Conservation (phyloP, 257 asterid species). For the Primulina eburnea region DNA sequence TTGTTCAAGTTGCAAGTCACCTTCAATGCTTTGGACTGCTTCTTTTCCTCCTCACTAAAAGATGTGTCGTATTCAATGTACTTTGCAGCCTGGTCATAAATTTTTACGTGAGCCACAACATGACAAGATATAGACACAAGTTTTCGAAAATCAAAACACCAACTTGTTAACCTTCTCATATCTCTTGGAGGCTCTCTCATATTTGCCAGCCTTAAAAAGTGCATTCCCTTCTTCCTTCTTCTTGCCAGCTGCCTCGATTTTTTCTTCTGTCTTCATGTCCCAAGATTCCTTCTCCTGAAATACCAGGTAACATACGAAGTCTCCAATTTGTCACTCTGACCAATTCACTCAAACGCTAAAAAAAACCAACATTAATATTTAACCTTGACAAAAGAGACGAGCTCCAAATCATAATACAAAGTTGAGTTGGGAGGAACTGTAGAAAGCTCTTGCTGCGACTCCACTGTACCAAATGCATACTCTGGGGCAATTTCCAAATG, state of each 20-base stretch:
- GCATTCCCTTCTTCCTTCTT: constrained; percentile 75
- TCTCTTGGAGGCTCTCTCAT: constrained; percentile 58
- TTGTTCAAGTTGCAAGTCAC: constrained; percentile 52
- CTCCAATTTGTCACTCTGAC: neutral
- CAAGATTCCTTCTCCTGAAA: constrained; percentile 71
- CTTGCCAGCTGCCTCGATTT: constrained; percentile 65
- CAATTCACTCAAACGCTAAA: neutral
- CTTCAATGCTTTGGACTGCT: constrained; percentile 50
- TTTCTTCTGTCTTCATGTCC: constrained; percentile 64
- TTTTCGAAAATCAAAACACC: neutral
- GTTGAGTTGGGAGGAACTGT: constrained; percentile 66
- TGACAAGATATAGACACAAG: neutral
- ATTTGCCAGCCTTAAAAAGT: constrained; percentile 59
- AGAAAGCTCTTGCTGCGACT: constrained; percentile 51
- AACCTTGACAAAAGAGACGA: constrained; percentile 64
- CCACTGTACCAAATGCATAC: constrained; percentile 60
- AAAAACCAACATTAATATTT: neutral
- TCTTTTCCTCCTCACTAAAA: constrained; percentile 59
- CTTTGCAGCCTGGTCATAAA: constrained; percentile 67
- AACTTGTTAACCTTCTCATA: constrained; percentile 49
- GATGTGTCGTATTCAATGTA: constrained; percentile 54
- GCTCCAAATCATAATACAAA: constrained; percentile 54
- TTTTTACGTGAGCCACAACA: neutral
- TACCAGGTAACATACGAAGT: neutral
- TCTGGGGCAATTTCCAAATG: constrained; percentile 53